Evolutionary conservation across 1,284 basidiomycete genomes (phyloP).

Genomic region (Melanopsichium pennsylvanicum): DNA sequence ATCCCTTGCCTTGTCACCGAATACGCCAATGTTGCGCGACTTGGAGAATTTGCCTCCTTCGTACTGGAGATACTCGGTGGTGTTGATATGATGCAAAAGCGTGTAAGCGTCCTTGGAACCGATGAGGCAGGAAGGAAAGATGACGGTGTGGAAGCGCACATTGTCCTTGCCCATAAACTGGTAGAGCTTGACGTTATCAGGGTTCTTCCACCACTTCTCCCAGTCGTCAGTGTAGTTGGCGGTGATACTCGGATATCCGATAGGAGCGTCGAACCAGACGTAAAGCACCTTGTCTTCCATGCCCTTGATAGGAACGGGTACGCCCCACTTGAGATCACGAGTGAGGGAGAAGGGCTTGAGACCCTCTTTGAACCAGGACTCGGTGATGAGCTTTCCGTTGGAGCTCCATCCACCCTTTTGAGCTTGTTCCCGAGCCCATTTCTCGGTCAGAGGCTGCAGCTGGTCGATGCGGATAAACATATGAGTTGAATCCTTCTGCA

Average conservation of each 20-base stretch:
- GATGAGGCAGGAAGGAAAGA: conserved; percentile 89
- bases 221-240: conserved; percentile 93
- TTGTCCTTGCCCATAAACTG: conserved; percentile 88
- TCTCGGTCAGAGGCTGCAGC: conserved; percentile 83
- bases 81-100: conserved; percentile 90
- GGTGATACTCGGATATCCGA: conserved; percentile 97
- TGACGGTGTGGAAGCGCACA: conserved; percentile 97
- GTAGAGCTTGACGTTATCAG: conserved; percentile 87
- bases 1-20: conserved; percentile 91
- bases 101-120: conserved; percentile 94
- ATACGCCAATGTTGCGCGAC: conserved; percentile 94
- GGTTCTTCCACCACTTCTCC: conserved; percentile 97
- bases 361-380: conserved; percentile 86
- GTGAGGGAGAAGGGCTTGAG: conserved; percentile 90
- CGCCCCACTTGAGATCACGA: conserved; percentile 94
- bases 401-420: conserved; percentile 87
- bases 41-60: conserved; percentile 99
- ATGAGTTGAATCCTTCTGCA: conserved; percentile 76
- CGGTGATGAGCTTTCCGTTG: conserved; percentile 90
- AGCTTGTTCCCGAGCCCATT: conserved; percentile 84
- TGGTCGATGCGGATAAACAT: conserved; percentile 89
- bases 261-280: conserved; percentile 93
- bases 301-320: conserved; percentile 82
- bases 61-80: conserved; percentile 97
- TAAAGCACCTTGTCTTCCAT: conserved; percentile 97